Percentiles rank a stretch among this genome's conserved stretches.
Evolutionary conservation across 83 land plant species (phyloP).

Genomic region (Diphasiastrum complanatum): DNA sequence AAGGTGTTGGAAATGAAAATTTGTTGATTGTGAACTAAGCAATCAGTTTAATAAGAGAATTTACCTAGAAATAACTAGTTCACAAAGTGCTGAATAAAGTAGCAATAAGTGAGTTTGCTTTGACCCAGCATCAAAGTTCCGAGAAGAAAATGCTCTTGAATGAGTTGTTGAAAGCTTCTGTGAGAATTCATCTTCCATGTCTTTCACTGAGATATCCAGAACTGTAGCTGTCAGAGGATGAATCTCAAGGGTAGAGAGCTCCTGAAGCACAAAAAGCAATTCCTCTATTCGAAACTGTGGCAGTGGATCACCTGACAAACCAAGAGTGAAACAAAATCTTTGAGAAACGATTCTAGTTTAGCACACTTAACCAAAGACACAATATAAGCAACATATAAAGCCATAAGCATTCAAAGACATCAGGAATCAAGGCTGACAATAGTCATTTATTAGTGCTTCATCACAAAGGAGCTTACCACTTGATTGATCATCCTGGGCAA

Average conservation of each 20-base stretch:
- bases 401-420: not conserved
- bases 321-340: not conserved
- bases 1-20: not conserved
- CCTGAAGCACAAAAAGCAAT: conserved; percentile 54
- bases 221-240: conserved; percentile 52
- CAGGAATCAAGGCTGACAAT: no score
- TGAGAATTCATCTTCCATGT: not conserved
- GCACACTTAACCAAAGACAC: not conserved
- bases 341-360: no score
- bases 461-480: conserved; percentile 37
- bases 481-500: conserved; percentile 57
- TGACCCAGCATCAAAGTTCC: conserved; percentile 7
- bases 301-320: conserved; percentile 51
- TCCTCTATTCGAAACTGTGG: conserved; percentile 69
- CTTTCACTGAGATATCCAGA: conserved; percentile 24
- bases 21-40: not conserved
- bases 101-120: conserved; percentile 60
- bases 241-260: conserved; percentile 58
- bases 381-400: not conserved
- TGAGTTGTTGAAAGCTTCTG: not conserved
- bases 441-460: no score
- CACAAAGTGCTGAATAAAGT: conserved; percentile 68
- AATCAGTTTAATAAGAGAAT: not conserved
- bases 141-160: conserved; percentile 23
- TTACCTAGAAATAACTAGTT: conserved; percentile 50